A percentile compares a stretch with the other conserved stretches of the same genome.
phyloP scores from a whole-genome alignment of 2,329 filamentous ascomycete species.

The Calonectria henricotiae region DNA sequence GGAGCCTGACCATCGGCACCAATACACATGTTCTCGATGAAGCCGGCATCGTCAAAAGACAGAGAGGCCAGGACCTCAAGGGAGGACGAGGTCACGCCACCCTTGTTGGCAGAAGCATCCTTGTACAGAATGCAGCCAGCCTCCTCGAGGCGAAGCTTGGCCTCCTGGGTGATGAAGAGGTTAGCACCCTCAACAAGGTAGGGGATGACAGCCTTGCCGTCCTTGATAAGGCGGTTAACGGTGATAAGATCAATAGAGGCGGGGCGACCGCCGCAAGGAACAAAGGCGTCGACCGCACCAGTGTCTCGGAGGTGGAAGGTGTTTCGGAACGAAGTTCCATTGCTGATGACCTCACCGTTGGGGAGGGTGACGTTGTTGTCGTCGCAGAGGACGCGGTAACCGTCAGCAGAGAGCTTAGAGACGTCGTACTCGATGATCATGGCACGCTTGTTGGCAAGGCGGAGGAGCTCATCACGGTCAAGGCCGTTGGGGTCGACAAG shows the following conservation, averaged over 20 bases:
- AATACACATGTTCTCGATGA: conserved; percentile 95
- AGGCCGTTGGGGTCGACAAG: conserved; percentile 94
- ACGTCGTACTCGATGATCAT: conserved; percentile 94
- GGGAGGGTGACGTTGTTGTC: conserved; percentile 92
- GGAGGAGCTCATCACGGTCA: conserved; percentile 85
- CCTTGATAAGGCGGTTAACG: conserved; percentile 88
- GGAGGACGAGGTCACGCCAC: conserved; percentile 96
- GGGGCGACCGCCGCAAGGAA: conserved; percentile 95
- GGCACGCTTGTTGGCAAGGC: conserved; percentile 86
- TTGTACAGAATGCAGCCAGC: conserved; percentile 98
- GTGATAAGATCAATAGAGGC: conserved; percentile 96
- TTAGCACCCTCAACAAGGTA: conserved; percentile 99
- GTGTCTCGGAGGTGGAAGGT: conserved; percentile 92
- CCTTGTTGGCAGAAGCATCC: conserved; percentile 98
- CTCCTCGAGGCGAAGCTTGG: conserved; percentile 93
- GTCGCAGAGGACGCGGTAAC: conserved; percentile 93
- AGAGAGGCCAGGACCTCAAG: conserved; percentile 95
- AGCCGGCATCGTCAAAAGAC: conserved; percentile 92
- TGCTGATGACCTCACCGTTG: conserved; percentile 87
- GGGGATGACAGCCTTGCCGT: conserved; percentile 89
- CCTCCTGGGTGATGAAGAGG: conserved; percentile 98
- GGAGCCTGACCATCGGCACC: conserved; percentile 81
- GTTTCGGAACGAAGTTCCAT: conserved; percentile 97
- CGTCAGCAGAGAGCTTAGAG: conserved; percentile 87
- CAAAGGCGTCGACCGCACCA: conserved; percentile 87